Base-by-base conservation (phyloP, 2,329 filamentous ascomycete genomes). In the Elsinoe perseae region DNA sequence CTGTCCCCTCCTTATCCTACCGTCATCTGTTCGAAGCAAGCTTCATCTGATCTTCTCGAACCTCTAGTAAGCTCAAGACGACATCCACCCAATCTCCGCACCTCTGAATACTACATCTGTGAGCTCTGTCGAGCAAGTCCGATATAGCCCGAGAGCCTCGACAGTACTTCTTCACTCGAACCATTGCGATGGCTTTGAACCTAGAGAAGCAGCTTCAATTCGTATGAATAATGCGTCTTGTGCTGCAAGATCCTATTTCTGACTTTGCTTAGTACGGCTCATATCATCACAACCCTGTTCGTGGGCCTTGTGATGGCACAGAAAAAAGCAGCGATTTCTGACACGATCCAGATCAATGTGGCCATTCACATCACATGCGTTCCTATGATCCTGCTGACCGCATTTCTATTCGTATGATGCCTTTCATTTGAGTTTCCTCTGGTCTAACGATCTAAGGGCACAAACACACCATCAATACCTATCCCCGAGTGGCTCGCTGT, bases 171-270 rank as follows among this genome's bases (percentile, higher is more conserved):
- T 20, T 18, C 16, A 21, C 34, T 4, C 20, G 9, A 25, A 21
- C 23, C 30, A 52, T n/a, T 6, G 38, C 16, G 38, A 78, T 78
- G 75, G 73, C 75, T 57, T 80, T 93, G 66, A 85, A 91, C 66
- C 79, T 93, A 54, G 88, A 93, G 75, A 86, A 83, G 69, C 88
- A 92, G 68, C 78, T 93, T 65, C 82, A 82, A 72, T 91, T 91
- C 73, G 88, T 93, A 81, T 71, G 85, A 72, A 6, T n/a, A 48
- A 62, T 62, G 61, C 50, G 25, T 18, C 48, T 58, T 48, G 64
- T 14, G 59, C 46, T 16, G 14, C 50, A 12, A 59, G 44, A 57
- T 63, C 59, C 63, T 46, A 56, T 50, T 10, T 3, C 40, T 46
- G 18, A 54, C 14, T 10, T 25, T 34, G 16, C 28, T 9, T 63